These are phyloP conservation scores for Xylaria telfairii DNA, from an alignment of 495 filamentous ascomycete genomes.

Conservation along the genomic window DNA sequence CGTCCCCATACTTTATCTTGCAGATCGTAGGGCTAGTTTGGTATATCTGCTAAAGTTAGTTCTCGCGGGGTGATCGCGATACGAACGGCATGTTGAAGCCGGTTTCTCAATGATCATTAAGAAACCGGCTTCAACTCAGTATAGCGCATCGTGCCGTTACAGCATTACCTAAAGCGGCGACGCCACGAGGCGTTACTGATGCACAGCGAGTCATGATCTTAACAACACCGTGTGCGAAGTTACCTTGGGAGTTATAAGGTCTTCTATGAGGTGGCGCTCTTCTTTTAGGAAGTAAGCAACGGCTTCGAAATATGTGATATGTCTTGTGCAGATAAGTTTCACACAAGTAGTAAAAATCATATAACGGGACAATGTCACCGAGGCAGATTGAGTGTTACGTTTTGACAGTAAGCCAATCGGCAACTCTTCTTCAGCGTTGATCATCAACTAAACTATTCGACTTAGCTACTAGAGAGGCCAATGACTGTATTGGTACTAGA, in stretches of 20 bases:
- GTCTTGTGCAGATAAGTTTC: too few relatives aligned
- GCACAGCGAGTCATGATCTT: background rate
- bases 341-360: too few relatives aligned
- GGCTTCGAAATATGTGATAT: background rate
- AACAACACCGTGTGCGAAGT: background rate
- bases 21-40: background rate
- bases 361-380: background rate
- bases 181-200: background rate
- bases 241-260: background rate
- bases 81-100: background rate
- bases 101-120: too few relatives aligned
- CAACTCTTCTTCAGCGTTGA: background rate
- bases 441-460: background rate
- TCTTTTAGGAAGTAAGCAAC: background rate
- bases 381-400: background rate
- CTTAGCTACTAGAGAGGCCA: background rate
- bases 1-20: background rate
- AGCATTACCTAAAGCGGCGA: background rate
- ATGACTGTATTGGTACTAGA: background rate
- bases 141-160: background rate
- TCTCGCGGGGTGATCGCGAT: background rate
- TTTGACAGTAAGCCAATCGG: background rate
- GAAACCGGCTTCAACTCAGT: background rate
- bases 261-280: background rate
- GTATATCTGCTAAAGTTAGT: too few relatives aligned